Percentiles rank a stretch among this genome's conserved stretches.
Evolutionary conservation across 768 basidiomycete genomes (phyloP).

Genomic region (Austroboletus festivus): DNA sequence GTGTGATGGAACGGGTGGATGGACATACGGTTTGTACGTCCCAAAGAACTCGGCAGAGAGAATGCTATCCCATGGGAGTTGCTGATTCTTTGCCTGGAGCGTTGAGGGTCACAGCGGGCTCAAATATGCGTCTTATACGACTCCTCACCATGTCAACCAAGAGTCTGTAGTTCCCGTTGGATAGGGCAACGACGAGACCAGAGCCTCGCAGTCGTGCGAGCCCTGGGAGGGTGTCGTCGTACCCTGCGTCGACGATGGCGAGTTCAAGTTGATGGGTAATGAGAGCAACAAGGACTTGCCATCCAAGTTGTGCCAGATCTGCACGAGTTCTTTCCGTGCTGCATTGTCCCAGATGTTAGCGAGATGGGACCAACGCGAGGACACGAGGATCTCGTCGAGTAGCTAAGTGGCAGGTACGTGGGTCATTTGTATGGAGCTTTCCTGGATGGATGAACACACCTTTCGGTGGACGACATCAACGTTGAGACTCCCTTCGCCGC

Average conservation of each 20-base stretch:
- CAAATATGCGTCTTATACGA: too few species aligned
- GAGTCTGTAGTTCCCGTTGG: constrained; percentile 62
- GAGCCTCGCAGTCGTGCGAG: constrained; percentile 50
- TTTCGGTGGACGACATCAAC: constrained; percentile 57
- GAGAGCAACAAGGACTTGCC: constrained; percentile 33
- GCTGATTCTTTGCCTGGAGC: constrained; percentile 54
- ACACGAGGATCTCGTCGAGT: constrained; percentile 51
- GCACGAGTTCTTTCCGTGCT: constrained; percentile 43
- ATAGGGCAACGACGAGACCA: constrained; percentile 49
- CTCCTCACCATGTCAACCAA: constrained; percentile 57
- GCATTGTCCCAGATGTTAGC: constrained; percentile 41
- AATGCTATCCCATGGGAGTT: constrained; percentile 62
- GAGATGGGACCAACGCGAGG: constrained; percentile 50
- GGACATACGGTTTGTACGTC: constrained; percentile 58
- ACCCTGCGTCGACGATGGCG: constrained; percentile 36
- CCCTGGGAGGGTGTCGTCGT: constrained; percentile 52
- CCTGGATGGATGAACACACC: constrained; percentile 37
- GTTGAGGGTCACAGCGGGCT: too few species aligned
- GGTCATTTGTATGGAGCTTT: too few species aligned
- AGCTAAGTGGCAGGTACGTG: too few species aligned
- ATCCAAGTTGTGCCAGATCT: constrained; percentile 58
- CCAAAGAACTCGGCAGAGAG: constrained; percentile 60
- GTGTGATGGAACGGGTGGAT: too few species aligned
- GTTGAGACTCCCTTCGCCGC: constrained; percentile 46
- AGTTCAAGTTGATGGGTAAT: too few species aligned